These are phyloP conservation scores for Lactarius hatsudake DNA, from an alignment of 768 basidiomycete genomes.

Conservation along the genomic window DNA sequence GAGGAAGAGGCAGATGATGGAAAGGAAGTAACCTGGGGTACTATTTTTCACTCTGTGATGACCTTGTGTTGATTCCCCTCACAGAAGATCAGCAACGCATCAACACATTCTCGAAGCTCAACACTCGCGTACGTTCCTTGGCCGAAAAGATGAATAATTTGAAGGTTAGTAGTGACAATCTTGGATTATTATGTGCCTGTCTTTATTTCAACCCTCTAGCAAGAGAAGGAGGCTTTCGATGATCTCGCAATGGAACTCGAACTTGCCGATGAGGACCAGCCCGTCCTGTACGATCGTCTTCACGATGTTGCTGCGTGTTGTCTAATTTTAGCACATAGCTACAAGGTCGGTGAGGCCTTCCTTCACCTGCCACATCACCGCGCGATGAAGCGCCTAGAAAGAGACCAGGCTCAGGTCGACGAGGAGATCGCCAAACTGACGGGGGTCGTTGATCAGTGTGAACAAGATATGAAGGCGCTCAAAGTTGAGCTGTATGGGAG, in stretches of 20 bases:
- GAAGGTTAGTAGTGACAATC: slow-evolving; percentile 52
- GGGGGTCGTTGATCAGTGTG: slow-evolving; percentile 58
- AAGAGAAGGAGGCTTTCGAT: slow-evolving; percentile 93
- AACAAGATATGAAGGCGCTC: slow-evolving; percentile 73
- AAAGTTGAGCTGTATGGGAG: slow-evolving; percentile 83
- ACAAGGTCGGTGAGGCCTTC: slow-evolving; percentile 88
- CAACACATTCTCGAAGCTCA: slow-evolving; percentile 88
- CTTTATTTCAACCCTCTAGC: slow-evolving; percentile 44
- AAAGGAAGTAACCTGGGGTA: slow-evolving; percentile 85
- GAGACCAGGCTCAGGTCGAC: slow-evolving; percentile 60
- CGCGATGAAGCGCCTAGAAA: slow-evolving; percentile 70
- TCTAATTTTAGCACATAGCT: slow-evolving; percentile 44
- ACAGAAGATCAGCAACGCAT: slow-evolving; percentile 83
- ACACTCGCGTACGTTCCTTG: slow-evolving; percentile 68
- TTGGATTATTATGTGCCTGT: background rate
- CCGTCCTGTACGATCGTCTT: slow-evolving; percentile 57
- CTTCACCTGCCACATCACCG: slow-evolving; percentile 68
- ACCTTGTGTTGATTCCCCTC: background rate
- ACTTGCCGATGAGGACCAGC: slow-evolving; percentile 80
- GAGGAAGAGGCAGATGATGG: slow-evolving; percentile 75
- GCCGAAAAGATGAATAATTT: slow-evolving; percentile 70
- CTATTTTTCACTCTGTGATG: background rate
- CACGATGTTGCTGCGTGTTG: slow-evolving; percentile 6
- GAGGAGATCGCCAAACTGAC: slow-evolving; percentile 51
- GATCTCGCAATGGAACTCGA: slow-evolving; percentile 87